Evolutionary conservation across 805 yeast genomes (phyloP).

Genomic region (Candida palmyrensis): DNA sequence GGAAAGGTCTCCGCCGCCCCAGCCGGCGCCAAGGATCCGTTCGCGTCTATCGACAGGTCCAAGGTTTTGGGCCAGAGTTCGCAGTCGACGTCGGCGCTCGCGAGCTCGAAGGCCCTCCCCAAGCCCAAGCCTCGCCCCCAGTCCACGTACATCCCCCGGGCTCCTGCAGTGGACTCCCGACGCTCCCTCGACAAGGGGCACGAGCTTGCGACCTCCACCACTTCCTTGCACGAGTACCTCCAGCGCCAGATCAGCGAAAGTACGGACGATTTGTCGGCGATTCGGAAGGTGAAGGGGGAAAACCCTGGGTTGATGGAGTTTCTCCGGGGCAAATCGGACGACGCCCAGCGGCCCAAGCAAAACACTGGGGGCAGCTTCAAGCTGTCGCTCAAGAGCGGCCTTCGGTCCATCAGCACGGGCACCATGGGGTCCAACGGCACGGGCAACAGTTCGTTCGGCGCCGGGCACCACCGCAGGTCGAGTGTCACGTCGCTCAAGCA

Average conservation of each 20-base stretch:
- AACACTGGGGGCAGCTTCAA: slow-evolving; percentile 40
- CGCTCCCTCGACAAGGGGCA: neutral
- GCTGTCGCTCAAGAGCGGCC: slow-evolving; percentile 24
- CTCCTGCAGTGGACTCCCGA: neutral
- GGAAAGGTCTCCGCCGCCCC: neutral
- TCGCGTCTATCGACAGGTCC: slow-evolving; percentile 37
- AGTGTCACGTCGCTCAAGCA: slow-evolving; percentile 27
- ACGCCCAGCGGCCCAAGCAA: too few species aligned
- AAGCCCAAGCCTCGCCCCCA: slow-evolving; percentile 2
- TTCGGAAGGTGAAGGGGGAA: slow-evolving; percentile 13
- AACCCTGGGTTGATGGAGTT: slow-evolving; percentile 29
- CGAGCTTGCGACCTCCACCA: slow-evolving; percentile 9
- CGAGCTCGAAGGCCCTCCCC: too few species aligned
- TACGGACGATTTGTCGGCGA: slow-evolving; percentile 12
- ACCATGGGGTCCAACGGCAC: slow-evolving; percentile 18
- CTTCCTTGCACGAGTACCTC: slow-evolving; percentile 27
- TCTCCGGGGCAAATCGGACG: slow-evolving; percentile 28
- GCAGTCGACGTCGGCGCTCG: neutral
- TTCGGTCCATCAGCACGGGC: slow-evolving; percentile 38
- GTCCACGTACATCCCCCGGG: slow-evolving; percentile 2
- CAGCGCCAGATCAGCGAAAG: slow-evolving; percentile 26
- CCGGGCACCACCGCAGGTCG: slow-evolving; percentile 15
- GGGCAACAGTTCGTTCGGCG: slow-evolving; percentile 6
- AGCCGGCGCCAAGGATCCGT: slow-evolving; percentile 29
- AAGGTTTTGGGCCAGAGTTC: slow-evolving; percentile 16